Conservation (phyloP, 139 green algal species). For the Ettlia oleoabundans region DNA sequence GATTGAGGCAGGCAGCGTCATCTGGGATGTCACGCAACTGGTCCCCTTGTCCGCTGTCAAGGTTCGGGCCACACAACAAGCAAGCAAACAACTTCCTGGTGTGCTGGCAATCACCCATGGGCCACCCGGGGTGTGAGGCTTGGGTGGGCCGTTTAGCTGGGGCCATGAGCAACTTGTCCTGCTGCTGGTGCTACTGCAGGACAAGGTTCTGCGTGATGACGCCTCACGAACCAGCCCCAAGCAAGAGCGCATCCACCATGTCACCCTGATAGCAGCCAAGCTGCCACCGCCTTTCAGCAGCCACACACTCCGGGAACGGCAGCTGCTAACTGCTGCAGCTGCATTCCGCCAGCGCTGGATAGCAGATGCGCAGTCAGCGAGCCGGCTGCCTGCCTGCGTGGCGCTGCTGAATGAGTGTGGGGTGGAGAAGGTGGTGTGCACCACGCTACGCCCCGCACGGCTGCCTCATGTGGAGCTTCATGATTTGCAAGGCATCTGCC, state of each 20-base stretch:
- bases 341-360: constrained; percentile 1
- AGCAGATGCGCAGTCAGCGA: background rate
- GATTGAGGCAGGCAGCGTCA: background rate
- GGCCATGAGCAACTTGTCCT: no score
- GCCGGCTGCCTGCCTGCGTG: constrained; percentile 5
- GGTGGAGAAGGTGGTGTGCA: constrained; percentile 86
- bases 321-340: background rate
- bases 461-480: constrained; percentile 72
- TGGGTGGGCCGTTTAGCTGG: no score
- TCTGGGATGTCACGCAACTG: constrained; percentile 15
- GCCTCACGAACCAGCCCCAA: constrained; percentile 1
- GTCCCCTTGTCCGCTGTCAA: background rate
- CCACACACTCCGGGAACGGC: background rate
- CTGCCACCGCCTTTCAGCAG: constrained; percentile 1
- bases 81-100: no score
- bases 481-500: constrained; percentile 64
- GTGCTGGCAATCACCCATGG: no score
- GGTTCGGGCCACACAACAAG: background rate
- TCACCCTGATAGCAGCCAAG: background rate
- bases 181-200: no score
- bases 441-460: constrained; percentile 68
- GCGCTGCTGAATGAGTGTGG: constrained; percentile 80
- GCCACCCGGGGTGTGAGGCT: no score
- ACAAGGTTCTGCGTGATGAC: constrained; percentile 8
- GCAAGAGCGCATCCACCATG: constrained; percentile 22